Base-by-base conservation (phyloP, 1,284 basidiomycete species). In the Microbotryum intermedium region DNA sequence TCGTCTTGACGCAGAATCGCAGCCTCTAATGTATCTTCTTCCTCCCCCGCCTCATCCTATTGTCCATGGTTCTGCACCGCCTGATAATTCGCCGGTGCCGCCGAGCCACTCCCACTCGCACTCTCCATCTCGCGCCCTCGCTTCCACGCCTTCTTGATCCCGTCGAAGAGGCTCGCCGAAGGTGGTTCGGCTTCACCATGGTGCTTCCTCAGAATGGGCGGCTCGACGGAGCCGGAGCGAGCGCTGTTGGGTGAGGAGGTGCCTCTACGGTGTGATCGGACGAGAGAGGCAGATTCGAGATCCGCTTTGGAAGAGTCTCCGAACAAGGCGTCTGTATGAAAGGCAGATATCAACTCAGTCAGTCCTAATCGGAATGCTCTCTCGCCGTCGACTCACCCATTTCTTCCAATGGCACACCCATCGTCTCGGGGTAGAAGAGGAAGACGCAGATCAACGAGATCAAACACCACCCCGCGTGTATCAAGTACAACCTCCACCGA, bases 401-500 rank as follows among this genome's bases (percentile, higher is more conserved):
- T 60, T 80, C 79, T 61, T 81, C 79, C 25, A 81, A 71, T 1
- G 79, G 76, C 6, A 81, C 78, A 30, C 79, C 79, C 50, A 76
- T 73, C 0, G 80, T 58, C 52, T 61, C 60, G 18, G 61, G 69
- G 48, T 26, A 77, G 82, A 70, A 74, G 76, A 88, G 88, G 73
- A 86, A 88, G 6, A 89, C 74, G 62, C 60, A 45, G 16, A 67
- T 49, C 66, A 57, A 58, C 39, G 39, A 61, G 2, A 47, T 25
- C 53, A 65, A 34, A 51, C 66, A 64, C 47, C 30, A 76, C 78
- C 71, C 69, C 82, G 84, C 86, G 70, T 95, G 91, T 88, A 98
- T 92, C 0, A 90, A 88, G 76, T 97, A 97, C 55, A 97, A 76
- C 55, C 88, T 81, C 93, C 94, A 98, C 39, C 82, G 82, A 68